These are phyloP conservation scores for Apiospora koreana DNA, from an alignment of 2,329 filamentous ascomycete species.

Conservation along the genomic window DNA sequence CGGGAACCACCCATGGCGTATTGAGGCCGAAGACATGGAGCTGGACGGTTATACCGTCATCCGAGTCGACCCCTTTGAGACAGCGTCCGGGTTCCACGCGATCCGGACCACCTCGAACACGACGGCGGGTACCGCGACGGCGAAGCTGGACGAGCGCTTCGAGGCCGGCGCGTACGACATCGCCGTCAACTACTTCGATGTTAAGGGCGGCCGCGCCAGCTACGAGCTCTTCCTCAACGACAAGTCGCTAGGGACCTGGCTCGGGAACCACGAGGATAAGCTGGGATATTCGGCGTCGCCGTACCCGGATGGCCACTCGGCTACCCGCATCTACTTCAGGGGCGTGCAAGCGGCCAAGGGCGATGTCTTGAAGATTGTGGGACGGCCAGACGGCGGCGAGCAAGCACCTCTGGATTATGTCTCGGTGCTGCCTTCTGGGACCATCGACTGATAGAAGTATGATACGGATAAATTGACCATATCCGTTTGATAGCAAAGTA, in stretches of 20 bases:
- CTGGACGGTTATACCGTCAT: constrained; percentile 58
- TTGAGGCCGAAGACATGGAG: constrained; percentile 68
- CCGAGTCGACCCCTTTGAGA: constrained; percentile 57
- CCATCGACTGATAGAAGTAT: constrained; percentile 48
- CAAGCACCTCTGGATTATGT: constrained; percentile 69
- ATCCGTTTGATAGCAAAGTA: not conserved
- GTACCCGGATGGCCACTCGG: constrained; percentile 66
- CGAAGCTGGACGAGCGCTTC: constrained; percentile 40
- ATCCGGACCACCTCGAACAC: constrained; percentile 57
- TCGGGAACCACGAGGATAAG: constrained; percentile 58
- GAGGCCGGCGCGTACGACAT: constrained; percentile 60
- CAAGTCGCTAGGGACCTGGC: constrained; percentile 56
- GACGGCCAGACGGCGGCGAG: constrained; percentile 60
- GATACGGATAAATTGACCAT: not conserved
- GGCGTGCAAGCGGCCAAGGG: constrained; percentile 25
- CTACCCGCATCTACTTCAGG: constrained; percentile 58
- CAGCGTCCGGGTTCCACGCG: constrained; percentile 55
- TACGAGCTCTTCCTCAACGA: constrained; percentile 59
- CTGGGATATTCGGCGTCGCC: constrained; percentile 60
- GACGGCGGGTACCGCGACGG: constrained; percentile 49
- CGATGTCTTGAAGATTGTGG: constrained; percentile 41
- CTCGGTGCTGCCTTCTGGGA: constrained; percentile 57
- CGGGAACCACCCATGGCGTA: constrained; percentile 62
- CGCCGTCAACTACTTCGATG: constrained; percentile 67
- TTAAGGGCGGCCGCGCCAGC: constrained; percentile 56